These are phyloP conservation scores for Penicillium waksmanii DNA, from an alignment of 495 filamentous ascomycete genomes.

Conservation along the genomic window DNA sequence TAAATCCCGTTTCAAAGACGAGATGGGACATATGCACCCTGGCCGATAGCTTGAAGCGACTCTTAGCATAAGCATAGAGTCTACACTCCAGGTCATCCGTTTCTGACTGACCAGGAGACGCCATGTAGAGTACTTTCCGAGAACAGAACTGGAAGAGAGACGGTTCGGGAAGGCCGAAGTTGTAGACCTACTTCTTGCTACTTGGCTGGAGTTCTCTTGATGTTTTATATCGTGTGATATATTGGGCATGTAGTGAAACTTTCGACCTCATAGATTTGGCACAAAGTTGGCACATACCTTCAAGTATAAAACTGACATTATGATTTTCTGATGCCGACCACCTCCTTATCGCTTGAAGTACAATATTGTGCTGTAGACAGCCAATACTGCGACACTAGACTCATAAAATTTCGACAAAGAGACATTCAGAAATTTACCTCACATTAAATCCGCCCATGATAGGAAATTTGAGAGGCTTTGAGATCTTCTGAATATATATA, in stretches of 20 bases:
- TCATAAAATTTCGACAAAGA: background rate
- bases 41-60: constrained; percentile 4
- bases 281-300: no score
- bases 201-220: background rate
- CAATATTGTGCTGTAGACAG: no score
- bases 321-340: no score
- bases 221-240: no score
- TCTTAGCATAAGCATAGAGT: background rate
- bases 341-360: no score
- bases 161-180: background rate
- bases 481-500: background rate
- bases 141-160: background rate
- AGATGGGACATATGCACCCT: constrained; percentile 7
- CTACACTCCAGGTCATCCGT: background rate
- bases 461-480: no score
- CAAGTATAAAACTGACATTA: no score
- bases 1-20: constrained; percentile 2
- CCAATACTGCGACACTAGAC: no score
- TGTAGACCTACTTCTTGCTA: background rate
- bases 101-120: background rate
- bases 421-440: background rate
- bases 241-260: no score
- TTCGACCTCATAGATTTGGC: no score
- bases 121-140: background rate
- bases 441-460: background rate